Conservation (phyloP, 805 yeast species). For the Metschnikowia chrysomelidarum region DNA sequence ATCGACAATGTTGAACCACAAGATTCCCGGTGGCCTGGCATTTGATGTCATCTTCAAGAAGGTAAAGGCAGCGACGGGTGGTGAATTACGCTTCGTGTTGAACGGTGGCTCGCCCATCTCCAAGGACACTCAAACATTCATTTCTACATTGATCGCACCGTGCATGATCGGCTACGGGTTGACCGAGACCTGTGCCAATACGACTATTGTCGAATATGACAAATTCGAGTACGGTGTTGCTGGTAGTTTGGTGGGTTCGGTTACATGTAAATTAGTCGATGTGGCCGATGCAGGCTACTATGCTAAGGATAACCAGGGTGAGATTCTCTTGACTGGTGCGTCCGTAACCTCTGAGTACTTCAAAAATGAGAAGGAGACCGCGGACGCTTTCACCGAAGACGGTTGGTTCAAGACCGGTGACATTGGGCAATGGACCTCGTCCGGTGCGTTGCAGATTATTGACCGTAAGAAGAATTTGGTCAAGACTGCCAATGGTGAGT, state of each 20-base stretch:
- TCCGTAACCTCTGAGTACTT: constrained; percentile 75
- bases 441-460: constrained; percentile 77
- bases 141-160: constrained; percentile 74
- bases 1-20: constrained; percentile 55
- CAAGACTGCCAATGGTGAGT: constrained; percentile 95
- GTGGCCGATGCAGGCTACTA: constrained; percentile 88
- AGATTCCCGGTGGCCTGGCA: constrained; percentile 70
- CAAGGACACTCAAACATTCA: constrained; percentile 74
- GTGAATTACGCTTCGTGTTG: constrained; percentile 65
- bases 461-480: constrained; percentile 96
- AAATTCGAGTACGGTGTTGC: constrained; percentile 71
- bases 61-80: constrained; percentile 94
- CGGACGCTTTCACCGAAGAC: constrained; percentile 71
- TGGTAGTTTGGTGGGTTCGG: constrained; percentile 79
- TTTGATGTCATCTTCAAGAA: constrained; percentile 84
- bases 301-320: constrained; percentile 93
- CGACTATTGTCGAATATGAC: constrained; percentile 63
- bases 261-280: constrained; percentile 86
- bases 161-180: constrained; percentile 94
- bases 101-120: constrained; percentile 95
- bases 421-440: constrained; percentile 86
- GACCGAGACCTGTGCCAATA: constrained; percentile 93
- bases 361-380: constrained; percentile 79
- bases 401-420: constrained; percentile 98
- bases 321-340: constrained; percentile 75